Base-by-base conservation (phyloP, 805 yeast species). In the Saccharomycopsis malanga region DNA sequence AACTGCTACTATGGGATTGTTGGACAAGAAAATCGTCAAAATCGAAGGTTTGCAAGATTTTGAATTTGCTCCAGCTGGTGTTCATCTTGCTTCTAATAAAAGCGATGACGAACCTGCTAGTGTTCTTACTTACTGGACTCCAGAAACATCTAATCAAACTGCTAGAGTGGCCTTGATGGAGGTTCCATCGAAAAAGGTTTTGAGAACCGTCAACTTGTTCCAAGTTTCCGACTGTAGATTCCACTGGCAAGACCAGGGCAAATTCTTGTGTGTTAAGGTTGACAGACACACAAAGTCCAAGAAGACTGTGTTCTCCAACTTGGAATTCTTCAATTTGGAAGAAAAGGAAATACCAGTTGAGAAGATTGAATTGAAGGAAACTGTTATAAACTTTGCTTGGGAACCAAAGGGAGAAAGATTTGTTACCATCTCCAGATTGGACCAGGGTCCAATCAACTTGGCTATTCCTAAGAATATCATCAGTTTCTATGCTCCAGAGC, bases 271-370 rank as follows among this genome's bases (percentile, higher is more conserved):
- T 70, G 94, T 89, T 61, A 87, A 86, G 71, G 96, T 93, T 57
- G 96, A 89, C 66, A 87, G 98, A 69, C 96, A 88, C 69, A 87
- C 97, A 48, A 93, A 93, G 68, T 83, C 96, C 42, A 86, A 83
- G 66, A 93, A 94, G 77, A 86, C 96, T 18, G 66, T 82, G 45
- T 88, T 87, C 74, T 81, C 96, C 49, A 87, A 87, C 63, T 74
- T 93, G 65, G 98, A 93, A 68, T 83, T 93, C 62, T 87, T 91
- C 76, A 83, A 87, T 60, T 67, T 88, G 49, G 73, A 74, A 51
- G 98, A 91, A 68, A 86, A 79, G 68, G 95, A 85, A 59, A 78
- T 91, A 57, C 98, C 98, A 27, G 95, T 89, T 52, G 97, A 89
- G 63, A 91, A 87, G 57, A 73, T 93, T 56, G 99, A 93, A 68